These are phyloP conservation scores for Oehlia diaphana DNA, from an alignment of 192 early-diverging fungal species.

Conservation along the genomic window DNA sequence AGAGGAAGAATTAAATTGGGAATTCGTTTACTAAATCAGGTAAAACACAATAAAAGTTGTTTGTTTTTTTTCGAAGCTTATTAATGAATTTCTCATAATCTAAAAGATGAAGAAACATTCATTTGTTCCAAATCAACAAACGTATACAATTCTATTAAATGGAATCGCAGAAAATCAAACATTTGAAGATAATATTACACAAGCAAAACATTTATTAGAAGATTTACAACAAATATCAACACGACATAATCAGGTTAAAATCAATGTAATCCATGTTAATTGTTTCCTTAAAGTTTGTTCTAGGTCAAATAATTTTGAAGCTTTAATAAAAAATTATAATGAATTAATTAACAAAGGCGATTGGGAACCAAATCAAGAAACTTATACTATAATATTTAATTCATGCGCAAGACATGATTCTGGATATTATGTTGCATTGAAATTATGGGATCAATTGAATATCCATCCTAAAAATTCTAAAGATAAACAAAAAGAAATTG, in stretches of 20 bases:
- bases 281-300: constrained; percentile 42
- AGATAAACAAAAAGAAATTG: background rate
- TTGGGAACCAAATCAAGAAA: constrained; percentile 35
- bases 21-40: constrained; percentile 36
- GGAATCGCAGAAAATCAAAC: constrained; percentile 34
- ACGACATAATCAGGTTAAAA: background rate
- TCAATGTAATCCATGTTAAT: constrained; percentile 32
- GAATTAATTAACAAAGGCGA: constrained; percentile 22
- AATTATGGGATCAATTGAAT: constrained; percentile 34
- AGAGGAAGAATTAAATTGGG: constrained; percentile 33
- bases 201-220: constrained; percentile 32
- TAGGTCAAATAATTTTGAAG: constrained; percentile 28
- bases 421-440: constrained; percentile 37
- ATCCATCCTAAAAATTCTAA: background rate
- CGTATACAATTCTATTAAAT: constrained; percentile 42
- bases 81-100: background rate
- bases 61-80: background rate
- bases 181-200: constrained; percentile 32
- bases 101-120: constrained; percentile 40
- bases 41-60: background rate
- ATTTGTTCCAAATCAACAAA: constrained; percentile 36
- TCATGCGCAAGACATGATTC: constrained; percentile 33
- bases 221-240: constrained; percentile 20
- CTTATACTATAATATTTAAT: constrained; percentile 38
- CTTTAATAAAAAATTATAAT: constrained; percentile 29